Base-by-base conservation (phyloP, 202 grass and related monocot species). In the Miscanthus sacchariflorus region DNA sequence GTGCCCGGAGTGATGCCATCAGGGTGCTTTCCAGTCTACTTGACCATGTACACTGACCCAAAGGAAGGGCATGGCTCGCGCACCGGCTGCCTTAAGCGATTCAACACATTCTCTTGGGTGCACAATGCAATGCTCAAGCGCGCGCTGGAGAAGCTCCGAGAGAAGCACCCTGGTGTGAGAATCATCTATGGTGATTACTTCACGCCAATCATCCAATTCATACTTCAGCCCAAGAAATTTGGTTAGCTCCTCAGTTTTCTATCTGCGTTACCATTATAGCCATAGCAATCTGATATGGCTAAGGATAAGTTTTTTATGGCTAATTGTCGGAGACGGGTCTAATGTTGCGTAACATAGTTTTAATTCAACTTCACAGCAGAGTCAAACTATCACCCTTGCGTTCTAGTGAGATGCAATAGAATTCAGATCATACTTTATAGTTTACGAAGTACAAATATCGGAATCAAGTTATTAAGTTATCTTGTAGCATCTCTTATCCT, bases 21-120 rank as follows among this genome's bases (percentile, higher is more conserved):
- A 3, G 96, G 96, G 14, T 95, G 96, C 85, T 95, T 98, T 85
- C 96, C 96, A 4, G 92, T 98, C 80, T 98, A 95, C 82, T 36
- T 98, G 49, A 87, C 87, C 56, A 93, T 95, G 84, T 98, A 94
- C 71, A 48, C 54, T 84, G 86, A 83, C 7, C 83, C 77, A 5
- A 89, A 90, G 40, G 90, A 89, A 84, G 89, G 77, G 43, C 90
- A 94, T 50, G 93, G 96, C 42, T 63, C 80, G 0, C 89, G 89
- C 17, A 95, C 84, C 5, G 90, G 96, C 21, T 98, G 96, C 86
- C 81, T 92, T 14, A 94, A 91, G 83, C 78, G 91, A 5, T 92
- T 92, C 74, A 94, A 95, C 87, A 93, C 92, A 0, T 87, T 98
- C 69, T 91, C 92, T 1, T 95, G 93, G 93, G 86, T 94, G 56